Base-by-base conservation (phyloP, 75 land plant species). In the Cunninghamia lanceolata region DNA sequence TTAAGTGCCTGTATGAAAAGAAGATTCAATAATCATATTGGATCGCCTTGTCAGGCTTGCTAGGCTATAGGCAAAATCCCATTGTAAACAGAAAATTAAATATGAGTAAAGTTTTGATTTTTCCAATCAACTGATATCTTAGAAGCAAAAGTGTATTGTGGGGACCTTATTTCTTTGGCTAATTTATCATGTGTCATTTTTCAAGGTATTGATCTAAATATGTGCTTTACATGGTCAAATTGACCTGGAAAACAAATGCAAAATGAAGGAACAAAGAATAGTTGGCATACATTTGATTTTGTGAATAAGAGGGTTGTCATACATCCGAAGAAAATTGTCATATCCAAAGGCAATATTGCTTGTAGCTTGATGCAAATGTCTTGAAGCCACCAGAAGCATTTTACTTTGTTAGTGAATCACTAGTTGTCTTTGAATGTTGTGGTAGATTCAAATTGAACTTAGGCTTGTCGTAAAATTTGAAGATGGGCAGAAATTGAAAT, bases 21-120 rank as follows among this genome's bases (percentile, higher is more conserved):
- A 71, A 71, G 34, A 71, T 71, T 71, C 75, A 71, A 71, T 71
- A 71, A 71, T 71, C 75, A 71, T 71, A 10, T 32, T 71, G 36
- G 36, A 71, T 34, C 34, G 11, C 36, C 15, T 71, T 63, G 68
- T 21, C 68, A 63, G 68, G 68, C 28, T 63, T 63, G 4, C 68
- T 25, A 63, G 68, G 68, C 68, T 6, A 34, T 9, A 71, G 36
- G 32, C 36, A 34, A 71, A 71, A 71, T 32, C 36, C 9, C 75
- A 71, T 71, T 71, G 15, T 32, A 32, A 71, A 71, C 75, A 71
- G 75, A 71, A 34, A 14, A 34, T 32, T 71, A 32, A 71, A 71
- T 10, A 71, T 34, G 36, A 71, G 75, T 71, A 71, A 71, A 71
- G 34, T 3, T 71, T 71, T 70, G 74, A 25, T n/a, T n/a, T 30